These are phyloP conservation scores for Cryptococcus hybrid DNA, from an alignment of 1,284 basidiomycete species.

Conservation along the genomic window DNA sequence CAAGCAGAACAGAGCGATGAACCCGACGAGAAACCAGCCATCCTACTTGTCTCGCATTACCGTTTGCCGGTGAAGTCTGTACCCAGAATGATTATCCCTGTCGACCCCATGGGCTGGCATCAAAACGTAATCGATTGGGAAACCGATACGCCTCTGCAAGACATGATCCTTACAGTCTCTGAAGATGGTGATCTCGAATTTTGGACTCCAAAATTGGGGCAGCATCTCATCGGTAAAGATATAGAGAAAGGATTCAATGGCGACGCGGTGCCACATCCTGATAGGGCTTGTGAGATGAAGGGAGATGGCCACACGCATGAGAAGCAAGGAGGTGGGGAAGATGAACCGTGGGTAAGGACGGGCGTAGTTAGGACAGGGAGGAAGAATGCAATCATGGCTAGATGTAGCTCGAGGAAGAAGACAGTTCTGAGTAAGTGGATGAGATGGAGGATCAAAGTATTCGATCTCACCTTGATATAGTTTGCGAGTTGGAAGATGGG, in stretches of 20 bases:
- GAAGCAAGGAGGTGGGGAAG: neutral
- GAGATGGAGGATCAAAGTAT: neutral
- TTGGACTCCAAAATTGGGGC: constrained; percentile 65
- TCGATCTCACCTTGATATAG: constrained; percentile 23
- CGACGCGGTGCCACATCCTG: neutral
- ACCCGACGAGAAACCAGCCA: constrained; percentile 23
- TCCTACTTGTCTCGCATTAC: constrained; percentile 36
- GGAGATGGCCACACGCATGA: constrained; percentile 1
- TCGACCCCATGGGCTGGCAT: constrained; percentile 88
- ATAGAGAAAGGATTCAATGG: neutral
- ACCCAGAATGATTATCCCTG: constrained; percentile 57
- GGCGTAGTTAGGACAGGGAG: constrained; percentile 71
- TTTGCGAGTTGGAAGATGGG: constrained; percentile 50
- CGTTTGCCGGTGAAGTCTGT: constrained; percentile 27
- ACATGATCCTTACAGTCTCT: constrained; percentile 74
- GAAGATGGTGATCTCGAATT: constrained; percentile 72
- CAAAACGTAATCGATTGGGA: constrained; percentile 52
- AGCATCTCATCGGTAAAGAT: constrained; percentile 22
- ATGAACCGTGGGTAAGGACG: constrained; percentile 52
- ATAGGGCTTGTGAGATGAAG: constrained; percentile 9
- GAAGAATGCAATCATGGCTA: constrained; percentile 62
- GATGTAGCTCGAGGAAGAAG: constrained; percentile 86
- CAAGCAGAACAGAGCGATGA: neutral
- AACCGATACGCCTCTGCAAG: constrained; percentile 53
- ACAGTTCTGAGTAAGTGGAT: constrained; percentile 62